Percentiles rank a stretch among this genome's conserved stretches.
phyloP scores from a whole-genome alignment of 1,284 basidiomycete genomes.

The Neolentinus lepideus region DNA sequence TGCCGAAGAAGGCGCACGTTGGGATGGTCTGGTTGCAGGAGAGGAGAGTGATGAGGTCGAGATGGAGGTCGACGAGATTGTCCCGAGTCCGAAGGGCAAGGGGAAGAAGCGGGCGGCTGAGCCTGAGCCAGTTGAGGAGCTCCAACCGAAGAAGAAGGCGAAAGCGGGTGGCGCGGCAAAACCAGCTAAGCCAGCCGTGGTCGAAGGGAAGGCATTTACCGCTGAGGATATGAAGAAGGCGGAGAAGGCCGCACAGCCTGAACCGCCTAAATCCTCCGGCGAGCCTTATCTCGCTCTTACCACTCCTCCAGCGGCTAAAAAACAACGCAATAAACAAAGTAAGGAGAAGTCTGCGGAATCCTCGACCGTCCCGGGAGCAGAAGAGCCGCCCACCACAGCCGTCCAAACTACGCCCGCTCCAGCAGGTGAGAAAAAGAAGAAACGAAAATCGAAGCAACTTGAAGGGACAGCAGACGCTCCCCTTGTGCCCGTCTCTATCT shows the following conservation, averaged over 20 bases:
- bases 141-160: constrained; percentile 25
- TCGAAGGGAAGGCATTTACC: constrained; percentile 1
- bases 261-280: background rate
- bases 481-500: background rate
- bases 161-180: constrained; percentile 14
- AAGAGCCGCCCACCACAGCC: no score
- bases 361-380: no score
- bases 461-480: constrained; percentile 12
- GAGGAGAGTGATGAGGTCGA: constrained; percentile 22
- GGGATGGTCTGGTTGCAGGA: constrained; percentile 43
- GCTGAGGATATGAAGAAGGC: background rate
- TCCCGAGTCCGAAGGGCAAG: constrained; percentile 21
- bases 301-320: background rate
- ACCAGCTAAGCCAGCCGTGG: constrained; percentile 6
- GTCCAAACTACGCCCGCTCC: background rate
- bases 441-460: constrained; percentile 14
- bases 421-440: constrained; percentile 14
- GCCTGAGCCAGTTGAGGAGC: constrained; percentile 16
- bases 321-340: no score
- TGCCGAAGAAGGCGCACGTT: constrained; percentile 51
- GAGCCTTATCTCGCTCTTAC: background rate
- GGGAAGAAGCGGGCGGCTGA: constrained; percentile 36
- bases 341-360: no score
- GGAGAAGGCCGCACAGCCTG: background rate
- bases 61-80: constrained; percentile 11